Base-by-base conservation (phyloP, 768 basidiomycete genomes). In the Filobasidium floriforme region DNA sequence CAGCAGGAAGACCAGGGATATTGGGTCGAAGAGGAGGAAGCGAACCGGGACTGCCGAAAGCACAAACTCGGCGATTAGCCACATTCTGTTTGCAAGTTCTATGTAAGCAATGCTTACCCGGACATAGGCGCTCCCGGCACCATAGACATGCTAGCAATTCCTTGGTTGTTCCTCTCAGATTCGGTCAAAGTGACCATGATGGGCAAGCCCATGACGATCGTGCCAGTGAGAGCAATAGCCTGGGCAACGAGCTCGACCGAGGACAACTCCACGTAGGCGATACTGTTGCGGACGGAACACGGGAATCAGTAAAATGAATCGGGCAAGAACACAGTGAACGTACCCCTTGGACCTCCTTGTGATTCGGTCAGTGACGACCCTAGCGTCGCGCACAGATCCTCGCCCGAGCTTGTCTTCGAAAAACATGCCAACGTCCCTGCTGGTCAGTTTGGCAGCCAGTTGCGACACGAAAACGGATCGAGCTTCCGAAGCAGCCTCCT, bases 381-480 rank as follows among this genome's bases (percentile, higher is more conserved):
- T 83, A 29, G 94, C 89, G 74, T 99, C 96, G 83, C 93, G 87
- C 7, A 99, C 96, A 22, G 89, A 86, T 43, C 88, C 88, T 81
- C 92, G 89, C 24, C 93, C 94, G 54, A 97, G 83, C 77, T 93
- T 90, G 77, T 94, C 89, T 82, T 98, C 94, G 76, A 99, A 98
- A 83, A 99, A 99, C 81, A 92, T 90, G 71, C 93, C 93, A 80
- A 99, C 82, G 82, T 99, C 96, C 77, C 92, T 87, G 73, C 93
- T 92, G 66, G 93, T 97, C 77, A 98, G 86, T 75, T 92, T 88
- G 68, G 92, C 92, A 73, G 96, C 91, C 77, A 99, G 87, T 81
- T 98, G 96, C 73, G 93, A 94, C 77, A 96, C 92, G 81, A 98
- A 98, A 72, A 97, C 91, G 73, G 96, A 97, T 79, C 96, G 89